These are phyloP conservation scores for Fusarium algeriense DNA, from an alignment of 2,329 filamentous ascomycete species.

Conservation along the genomic window DNA sequence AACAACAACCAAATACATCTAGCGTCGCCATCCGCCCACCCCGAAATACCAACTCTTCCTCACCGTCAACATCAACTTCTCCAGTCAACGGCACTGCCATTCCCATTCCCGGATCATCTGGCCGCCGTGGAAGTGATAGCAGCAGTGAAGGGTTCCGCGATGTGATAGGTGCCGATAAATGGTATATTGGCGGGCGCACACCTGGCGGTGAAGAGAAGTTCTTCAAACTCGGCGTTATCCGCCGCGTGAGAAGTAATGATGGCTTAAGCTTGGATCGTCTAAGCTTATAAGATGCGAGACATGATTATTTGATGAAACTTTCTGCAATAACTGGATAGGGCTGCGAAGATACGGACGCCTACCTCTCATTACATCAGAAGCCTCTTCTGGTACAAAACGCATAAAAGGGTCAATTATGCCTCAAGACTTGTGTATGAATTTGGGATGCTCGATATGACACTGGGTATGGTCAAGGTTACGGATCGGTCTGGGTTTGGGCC, in stretches of 20 bases:
- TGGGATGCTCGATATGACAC: slow-evolving; percentile 25
- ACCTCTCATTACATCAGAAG: slow-evolving; percentile 23
- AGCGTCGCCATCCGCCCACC: slow-evolving; percentile 50
- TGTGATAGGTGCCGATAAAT: slow-evolving; percentile 78
- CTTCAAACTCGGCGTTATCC: slow-evolving; percentile 83
- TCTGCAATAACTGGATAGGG: neutral
- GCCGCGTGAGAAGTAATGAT: slow-evolving; percentile 78
- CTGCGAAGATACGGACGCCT: neutral
- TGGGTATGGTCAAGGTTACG: slow-evolving; percentile 20
- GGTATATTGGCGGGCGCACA: slow-evolving; percentile 84
- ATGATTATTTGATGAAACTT: neutral
- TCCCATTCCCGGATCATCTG: slow-evolving; percentile 55
- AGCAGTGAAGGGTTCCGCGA: slow-evolving; percentile 82
- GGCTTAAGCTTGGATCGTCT: slow-evolving; percentile 79
- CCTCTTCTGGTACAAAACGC: slow-evolving; percentile 27
- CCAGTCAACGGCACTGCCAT: slow-evolving; percentile 50
- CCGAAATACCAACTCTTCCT: slow-evolving; percentile 35
- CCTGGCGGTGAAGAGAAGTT: slow-evolving; percentile 83
- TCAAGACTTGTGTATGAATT: slow-evolving; percentile 7
- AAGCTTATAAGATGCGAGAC: slow-evolving; percentile 70
- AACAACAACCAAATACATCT: slow-evolving; percentile 44
- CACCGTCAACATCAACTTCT: slow-evolving; percentile 34
- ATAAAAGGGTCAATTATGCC: slow-evolving; percentile 12
- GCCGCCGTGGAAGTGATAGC: slow-evolving; percentile 78
- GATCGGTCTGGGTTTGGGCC: slow-evolving; percentile 9